A percentile compares a stretch with the other conserved stretches of the same genome.
Evolutionary conservation across 1,284 basidiomycete genomes (phyloP).

Genomic region (Ceratobasidium sp.): DNA sequence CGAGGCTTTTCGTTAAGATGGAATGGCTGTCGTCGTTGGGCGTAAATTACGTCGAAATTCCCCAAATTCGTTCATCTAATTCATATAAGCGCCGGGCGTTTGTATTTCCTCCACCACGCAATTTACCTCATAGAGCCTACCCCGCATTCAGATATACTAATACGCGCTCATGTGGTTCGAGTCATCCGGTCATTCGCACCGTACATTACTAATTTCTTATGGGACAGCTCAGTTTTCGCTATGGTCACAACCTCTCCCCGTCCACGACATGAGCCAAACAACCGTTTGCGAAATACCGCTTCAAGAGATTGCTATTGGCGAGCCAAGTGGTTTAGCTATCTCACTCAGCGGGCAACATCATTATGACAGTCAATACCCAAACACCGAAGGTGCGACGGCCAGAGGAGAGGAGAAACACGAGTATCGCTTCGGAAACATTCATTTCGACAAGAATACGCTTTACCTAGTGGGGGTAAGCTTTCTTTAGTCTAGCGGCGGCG

Average conservation of each 20-base stretch:
- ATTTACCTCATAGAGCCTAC: neutral
- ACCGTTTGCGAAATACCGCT: constrained; percentile 3
- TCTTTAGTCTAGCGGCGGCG: neutral
- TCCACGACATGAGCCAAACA: constrained; percentile 16
- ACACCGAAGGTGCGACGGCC: neutral
- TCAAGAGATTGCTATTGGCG: neutral
- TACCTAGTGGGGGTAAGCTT: constrained; percentile 11
- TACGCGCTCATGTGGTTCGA: neutral
- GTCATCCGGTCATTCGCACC: too few species aligned
- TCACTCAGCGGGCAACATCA: neutral
- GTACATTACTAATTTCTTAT: too few species aligned
- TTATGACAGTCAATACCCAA: neutral
- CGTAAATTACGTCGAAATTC: too few species aligned
- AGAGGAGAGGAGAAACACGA: neutral
- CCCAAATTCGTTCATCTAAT: too few species aligned
- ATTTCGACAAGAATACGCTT: neutral
- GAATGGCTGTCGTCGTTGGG: neutral
- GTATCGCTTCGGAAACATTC: neutral
- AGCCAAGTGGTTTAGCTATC: neutral
- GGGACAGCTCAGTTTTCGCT: too few species aligned
- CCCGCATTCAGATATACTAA: neutral
- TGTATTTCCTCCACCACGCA: neutral
- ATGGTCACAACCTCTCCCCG: too few species aligned
- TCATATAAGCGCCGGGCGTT: neutral
- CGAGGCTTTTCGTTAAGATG: too few species aligned